A percentile compares a stretch with the other conserved stretches of the same genome.
These are phyloP conservation scores for Yamadazyma spencermartinsiae DNA, from an alignment of 1,139 yeast species.

Conservation along the genomic window DNA sequence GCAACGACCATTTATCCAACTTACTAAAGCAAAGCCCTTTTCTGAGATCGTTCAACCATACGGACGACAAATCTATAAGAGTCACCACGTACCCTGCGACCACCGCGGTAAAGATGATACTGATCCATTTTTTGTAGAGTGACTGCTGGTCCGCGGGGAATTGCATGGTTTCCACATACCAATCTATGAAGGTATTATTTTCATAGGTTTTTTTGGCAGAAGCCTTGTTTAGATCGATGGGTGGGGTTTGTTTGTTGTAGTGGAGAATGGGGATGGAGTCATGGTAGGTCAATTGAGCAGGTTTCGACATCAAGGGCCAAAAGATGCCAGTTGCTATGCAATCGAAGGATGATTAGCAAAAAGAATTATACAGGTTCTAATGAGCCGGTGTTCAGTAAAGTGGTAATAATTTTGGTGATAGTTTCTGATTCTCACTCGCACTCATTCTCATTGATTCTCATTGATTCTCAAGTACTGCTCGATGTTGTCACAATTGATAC, in stretches of 20 bases:
- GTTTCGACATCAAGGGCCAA: no score
- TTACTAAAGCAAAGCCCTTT: conserved; percentile 43
- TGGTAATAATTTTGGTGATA: no score
- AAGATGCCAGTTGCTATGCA: no score
- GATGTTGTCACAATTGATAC: no score
- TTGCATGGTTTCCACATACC: conserved; percentile 26
- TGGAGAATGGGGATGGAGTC: conserved; percentile 11
- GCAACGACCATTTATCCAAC: conserved; percentile 43
- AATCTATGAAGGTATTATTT: conserved; percentile 40
- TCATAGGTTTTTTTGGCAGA: conserved; percentile 19
- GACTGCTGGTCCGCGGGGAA: conserved; percentile 15
- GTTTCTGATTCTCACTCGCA: no score
- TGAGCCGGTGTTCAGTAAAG: no score
- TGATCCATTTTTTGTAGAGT: conserved; percentile 50
- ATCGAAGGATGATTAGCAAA: no score
- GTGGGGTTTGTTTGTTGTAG: conserved; percentile 3
- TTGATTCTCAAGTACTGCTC: no score
- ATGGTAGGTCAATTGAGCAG: conserved; percentile 5
- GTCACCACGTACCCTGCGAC: conserved; percentile 61
- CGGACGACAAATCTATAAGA: conserved; percentile 57
- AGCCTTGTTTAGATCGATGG: background rate
- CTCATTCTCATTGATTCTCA: no score
- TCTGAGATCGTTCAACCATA: conserved; percentile 64
- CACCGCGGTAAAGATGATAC: conserved; percentile 56
- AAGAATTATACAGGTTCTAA: no score